Evolutionary conservation across 108 stramenopile genomes (phyloP).

Genomic region (Skeletonema potamos): DNA sequence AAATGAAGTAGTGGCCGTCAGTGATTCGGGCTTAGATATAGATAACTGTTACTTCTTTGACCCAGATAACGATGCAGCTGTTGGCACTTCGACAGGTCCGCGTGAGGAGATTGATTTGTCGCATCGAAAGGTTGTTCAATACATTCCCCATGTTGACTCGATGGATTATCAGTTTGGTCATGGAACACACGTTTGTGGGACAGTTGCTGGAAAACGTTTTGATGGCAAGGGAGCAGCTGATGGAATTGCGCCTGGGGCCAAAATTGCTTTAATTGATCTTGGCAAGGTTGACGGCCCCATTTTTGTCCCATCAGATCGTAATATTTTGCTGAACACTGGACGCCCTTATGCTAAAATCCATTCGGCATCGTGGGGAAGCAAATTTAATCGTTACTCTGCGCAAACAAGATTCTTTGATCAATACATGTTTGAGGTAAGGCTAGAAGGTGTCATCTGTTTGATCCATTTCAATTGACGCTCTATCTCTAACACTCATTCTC

Average conservation of each 20-base stretch:
- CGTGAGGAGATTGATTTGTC: slow-evolving; percentile 4
- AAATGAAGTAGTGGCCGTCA: slow-evolving; percentile 37
- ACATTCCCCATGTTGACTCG: slow-evolving; percentile 25
- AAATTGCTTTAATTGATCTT: slow-evolving; percentile 40
- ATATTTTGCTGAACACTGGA: slow-evolving; percentile 8
- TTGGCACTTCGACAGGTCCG: too few relatives aligned
- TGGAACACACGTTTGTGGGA: slow-evolving; percentile 41
- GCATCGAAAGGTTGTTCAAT: slow-evolving; percentile 34
- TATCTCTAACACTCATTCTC: neutral
- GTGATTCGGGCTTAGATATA: slow-evolving; percentile 45
- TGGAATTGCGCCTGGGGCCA: slow-evolving; percentile 34
- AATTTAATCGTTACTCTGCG: slow-evolving; percentile 24
- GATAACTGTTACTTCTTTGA: slow-evolving; percentile 54
- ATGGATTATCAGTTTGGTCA: slow-evolving; percentile 35
- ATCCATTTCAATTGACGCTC: neutral
- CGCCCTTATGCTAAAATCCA: slow-evolving; percentile 36
- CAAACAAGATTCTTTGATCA: slow-evolving; percentile 39
- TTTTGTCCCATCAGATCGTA: slow-evolving; percentile 21
- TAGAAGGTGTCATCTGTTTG: neutral
- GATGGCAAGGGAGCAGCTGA: slow-evolving; percentile 21
- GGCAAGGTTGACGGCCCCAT: slow-evolving; percentile 17
- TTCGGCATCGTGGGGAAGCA: slow-evolving; percentile 48
- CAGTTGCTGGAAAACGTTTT: slow-evolving; percentile 25
- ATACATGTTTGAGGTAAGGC: slow-evolving; percentile 28
- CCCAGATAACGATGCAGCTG: neutral